Evolutionary conservation across 2,329 filamentous ascomycete genomes (phyloP).

Genomic region (Microcera coccophila): DNA sequence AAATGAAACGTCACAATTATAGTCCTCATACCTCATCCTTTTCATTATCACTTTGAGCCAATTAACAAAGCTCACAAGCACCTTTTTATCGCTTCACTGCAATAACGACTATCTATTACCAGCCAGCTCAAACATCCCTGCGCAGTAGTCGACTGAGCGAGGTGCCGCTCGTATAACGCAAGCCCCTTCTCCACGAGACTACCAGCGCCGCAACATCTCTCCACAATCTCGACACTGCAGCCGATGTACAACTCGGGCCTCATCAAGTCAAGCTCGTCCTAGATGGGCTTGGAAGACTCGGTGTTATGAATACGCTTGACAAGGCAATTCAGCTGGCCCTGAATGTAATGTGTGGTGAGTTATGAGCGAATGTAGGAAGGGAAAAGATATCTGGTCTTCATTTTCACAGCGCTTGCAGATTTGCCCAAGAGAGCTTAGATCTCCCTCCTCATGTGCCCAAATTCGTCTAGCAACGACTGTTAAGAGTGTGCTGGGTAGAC

Average conservation of each 20-base stretch:
- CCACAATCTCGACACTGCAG: background rate
- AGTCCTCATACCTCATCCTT: no score
- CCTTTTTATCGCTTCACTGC: no score
- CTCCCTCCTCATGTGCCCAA: slow-evolving; percentile 16
- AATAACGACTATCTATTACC: no score
- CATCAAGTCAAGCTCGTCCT: slow-evolving; percentile 19
- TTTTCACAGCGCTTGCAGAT: slow-evolving; percentile 14
- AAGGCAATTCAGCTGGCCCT: slow-evolving; percentile 15
- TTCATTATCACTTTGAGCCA: no score
- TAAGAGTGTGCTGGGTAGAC: slow-evolving; percentile 15
- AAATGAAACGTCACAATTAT: no score
- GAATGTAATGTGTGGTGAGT: background rate
- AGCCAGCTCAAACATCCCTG: background rate
- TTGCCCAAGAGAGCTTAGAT: slow-evolving; percentile 20
- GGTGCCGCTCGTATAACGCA: background rate
- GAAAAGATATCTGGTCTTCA: background rate
- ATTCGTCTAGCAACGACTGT: background rate
- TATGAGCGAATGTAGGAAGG: background rate
- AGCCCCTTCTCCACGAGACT: background rate
- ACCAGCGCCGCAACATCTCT: background rate
- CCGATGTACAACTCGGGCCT: slow-evolving; percentile 15
- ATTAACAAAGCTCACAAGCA: no score
- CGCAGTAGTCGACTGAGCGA: background rate
- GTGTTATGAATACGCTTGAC: slow-evolving; percentile 16
- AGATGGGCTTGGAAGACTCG: slow-evolving; percentile 17